Percentiles rank a stretch among this genome's conserved stretches.
Evolutionary conservation across 805 yeast species (phyloP).

Genomic region (Sporopachydermia lactativora): DNA sequence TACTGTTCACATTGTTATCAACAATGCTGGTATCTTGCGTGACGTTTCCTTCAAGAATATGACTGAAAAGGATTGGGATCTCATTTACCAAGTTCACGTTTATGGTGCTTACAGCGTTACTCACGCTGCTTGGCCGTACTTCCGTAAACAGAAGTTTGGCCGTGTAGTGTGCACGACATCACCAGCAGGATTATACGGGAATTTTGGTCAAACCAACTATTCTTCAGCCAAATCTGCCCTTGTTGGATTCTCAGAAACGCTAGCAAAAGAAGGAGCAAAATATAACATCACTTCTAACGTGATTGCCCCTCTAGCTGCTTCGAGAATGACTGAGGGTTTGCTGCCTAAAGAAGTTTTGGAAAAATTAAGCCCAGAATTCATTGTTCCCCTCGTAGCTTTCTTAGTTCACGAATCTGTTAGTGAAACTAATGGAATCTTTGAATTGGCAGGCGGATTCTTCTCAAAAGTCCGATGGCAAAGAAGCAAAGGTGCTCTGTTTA

Average conservation of each 20-base stretch:
- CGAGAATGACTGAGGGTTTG: conserved; percentile 89
- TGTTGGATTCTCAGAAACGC: conserved; percentile 85
- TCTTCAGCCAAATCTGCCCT: conserved; percentile 86
- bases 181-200: conserved; percentile 94
- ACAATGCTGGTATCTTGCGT: conserved; percentile 91
- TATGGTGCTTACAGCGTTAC: conserved; percentile 81
- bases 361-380: conserved; percentile 70
- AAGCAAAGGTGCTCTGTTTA: conserved; percentile 72
- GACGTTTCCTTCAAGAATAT: conserved; percentile 81
- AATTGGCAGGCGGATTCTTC: conserved; percentile 88
- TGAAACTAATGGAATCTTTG: conserved; percentile 67
- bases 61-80: conserved; percentile 64
- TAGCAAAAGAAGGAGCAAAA: conserved; percentile 85
- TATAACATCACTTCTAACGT: conserved; percentile 75
- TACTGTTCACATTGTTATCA: conserved; percentile 74
- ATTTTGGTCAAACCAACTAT: conserved; percentile 93
- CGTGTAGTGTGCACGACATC: conserved; percentile 88
- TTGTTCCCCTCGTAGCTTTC: conserved; percentile 83
- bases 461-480: conserved; percentile 94
- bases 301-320: conserved; percentile 90
- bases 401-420: conserved; percentile 52
- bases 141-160: conserved; percentile 76
- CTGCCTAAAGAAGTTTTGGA: conserved; percentile 77
- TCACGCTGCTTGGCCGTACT: conserved; percentile 84
- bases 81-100: conserved; percentile 77